Base-by-base conservation (phyloP, 1,139 yeast species). In the Blastobotrys indianensis region DNA sequence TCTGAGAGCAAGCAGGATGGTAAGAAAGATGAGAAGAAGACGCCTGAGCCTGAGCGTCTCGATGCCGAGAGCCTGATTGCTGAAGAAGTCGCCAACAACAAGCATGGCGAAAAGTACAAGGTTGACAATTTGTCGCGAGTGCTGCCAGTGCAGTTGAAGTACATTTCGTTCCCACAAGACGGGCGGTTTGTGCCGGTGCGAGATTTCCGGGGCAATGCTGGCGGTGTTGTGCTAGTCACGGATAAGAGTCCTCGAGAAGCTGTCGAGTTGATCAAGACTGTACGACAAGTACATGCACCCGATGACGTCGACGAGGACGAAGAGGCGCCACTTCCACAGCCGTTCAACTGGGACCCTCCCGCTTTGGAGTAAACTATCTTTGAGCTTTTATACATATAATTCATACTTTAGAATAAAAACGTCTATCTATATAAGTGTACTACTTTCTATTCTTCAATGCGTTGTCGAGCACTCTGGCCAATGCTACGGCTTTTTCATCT, bases 251-350 rank as follows among this genome's bases (percentile, higher is more conserved):
- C 95, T 2, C 76, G 70, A 4, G 85, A 81, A 58, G 78, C 82
- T 37, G 71, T 76, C 20, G 84, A 80, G 51, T 67, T 76, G 51
- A 85, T 92, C 63, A 85, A 82, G 66, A 90, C 97, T 1, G 83
- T 88, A 29, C 82, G 95, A 67, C 95, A 88, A 65, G 73, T 78
- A 62, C 84, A 80, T 46, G 54, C 63, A 30, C 65, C 63, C 20
- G 59, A 55, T 39, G 69, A 65, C 30, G 64, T 61, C 37, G 68
- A 82, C 80, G 66, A 60, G 30, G 68, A 64, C 34, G 69, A 64
- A 39, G 94, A 87, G 58, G 97, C 97, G 0, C 96, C 97, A 42
- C 59, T 88, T 43, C 97, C 97, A 31, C 82, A 83, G 55, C 94
- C 97, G 45, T 92, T 92, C 62, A 73, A 73, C 10, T 79, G 80